Base-by-base conservation (phyloP, 2,329 filamentous ascomycete species). In the Exophiala xenobiotica region DNA sequence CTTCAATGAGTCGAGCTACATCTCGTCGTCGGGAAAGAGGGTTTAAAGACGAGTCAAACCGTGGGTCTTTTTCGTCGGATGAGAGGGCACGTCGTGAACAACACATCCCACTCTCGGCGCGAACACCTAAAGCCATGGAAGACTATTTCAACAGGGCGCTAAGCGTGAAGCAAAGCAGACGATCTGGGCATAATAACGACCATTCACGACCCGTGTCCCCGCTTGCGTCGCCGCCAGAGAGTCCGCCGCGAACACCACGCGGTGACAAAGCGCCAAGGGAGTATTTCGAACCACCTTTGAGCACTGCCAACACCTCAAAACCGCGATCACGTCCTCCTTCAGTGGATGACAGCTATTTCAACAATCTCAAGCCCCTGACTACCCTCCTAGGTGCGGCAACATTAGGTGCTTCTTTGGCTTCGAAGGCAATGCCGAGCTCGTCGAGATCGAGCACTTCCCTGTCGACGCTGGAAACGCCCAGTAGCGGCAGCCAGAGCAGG, bases 141-240 rank as follows among this genome's bases (percentile, higher is more conserved):
- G 58, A 59, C 46, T 53, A 56, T 48, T 54, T 61, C 42, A 47
- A 53, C 46, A 50, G 56, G 42, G 48, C 63, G 26, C 48, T 62
- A 46, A 40, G 41, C 19, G 50, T 51, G 2, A 56, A 61, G 20
- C 54, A 59, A 44, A 51, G 39, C 33, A 61, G 51, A 38, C 27
- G 40, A 18, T 11, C 47, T 5, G 53, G 26, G 18, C 18, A 54
- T 29, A 18, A 3, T 19, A 37, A 46, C 22, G 37, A 38, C 5
- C 47, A 52, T 7, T 56, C 62, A 12, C 55, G 58, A 9, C 45
- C 54, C 23, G 41, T 49, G 3, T 65, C 63, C 16, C 61, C 63
- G 3, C 33, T 56, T 24, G 45, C 41, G 2, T 65, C 63, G 7
- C 62, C 64, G 14, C 57, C 63, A 12, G 48, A 44, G 9, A 65